These are phyloP conservation scores for Cryptococcus sp. DNA, from an alignment of 1,284 basidiomycete genomes.

Conservation along the genomic window DNA sequence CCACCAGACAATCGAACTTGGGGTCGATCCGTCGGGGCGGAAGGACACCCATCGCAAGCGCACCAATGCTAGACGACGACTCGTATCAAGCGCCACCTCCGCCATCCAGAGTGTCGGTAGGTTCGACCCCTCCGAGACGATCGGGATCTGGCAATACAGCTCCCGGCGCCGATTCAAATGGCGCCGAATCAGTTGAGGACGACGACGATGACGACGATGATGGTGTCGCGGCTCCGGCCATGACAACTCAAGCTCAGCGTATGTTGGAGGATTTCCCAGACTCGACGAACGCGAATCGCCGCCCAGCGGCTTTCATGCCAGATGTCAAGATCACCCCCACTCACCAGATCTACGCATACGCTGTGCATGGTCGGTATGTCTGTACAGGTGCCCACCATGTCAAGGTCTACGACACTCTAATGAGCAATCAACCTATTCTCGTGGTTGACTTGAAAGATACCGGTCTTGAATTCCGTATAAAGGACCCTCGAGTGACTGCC, in stretches of 20 bases:
- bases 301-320: slow-evolving; percentile 58
- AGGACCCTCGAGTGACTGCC: slow-evolving; percentile 66
- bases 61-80: background rate
- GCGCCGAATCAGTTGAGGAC: slow-evolving; percentile 20
- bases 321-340: slow-evolving; percentile 33
- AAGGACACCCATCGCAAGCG: background rate
- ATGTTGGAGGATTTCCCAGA: slow-evolving; percentile 69
- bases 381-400: slow-evolving; percentile 64
- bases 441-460: slow-evolving; percentile 61
- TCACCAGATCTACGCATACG: slow-evolving; percentile 53
- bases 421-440: slow-evolving; percentile 46
- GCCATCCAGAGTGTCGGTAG: slow-evolving; percentile 3
- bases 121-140: background rate
- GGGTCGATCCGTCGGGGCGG: slow-evolving; percentile 6
- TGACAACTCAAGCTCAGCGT: slow-evolving; percentile 28
- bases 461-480: slow-evolving; percentile 54
- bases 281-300: slow-evolving; percentile 70
- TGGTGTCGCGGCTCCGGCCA: slow-evolving; percentile 6
- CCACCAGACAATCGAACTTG: background rate
- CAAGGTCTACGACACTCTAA: slow-evolving; percentile 53
- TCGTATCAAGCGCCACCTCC: slow-evolving; percentile 10
- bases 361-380: slow-evolving; percentile 60
- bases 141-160: background rate
- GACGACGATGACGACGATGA: slow-evolving; percentile 37
- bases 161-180: background rate